Evolutionary conservation across 371 early-diverging fungal species (phyloP), one percentile per base, ranked within the genome.

Genomic region (Mortierella sp.): DNA sequence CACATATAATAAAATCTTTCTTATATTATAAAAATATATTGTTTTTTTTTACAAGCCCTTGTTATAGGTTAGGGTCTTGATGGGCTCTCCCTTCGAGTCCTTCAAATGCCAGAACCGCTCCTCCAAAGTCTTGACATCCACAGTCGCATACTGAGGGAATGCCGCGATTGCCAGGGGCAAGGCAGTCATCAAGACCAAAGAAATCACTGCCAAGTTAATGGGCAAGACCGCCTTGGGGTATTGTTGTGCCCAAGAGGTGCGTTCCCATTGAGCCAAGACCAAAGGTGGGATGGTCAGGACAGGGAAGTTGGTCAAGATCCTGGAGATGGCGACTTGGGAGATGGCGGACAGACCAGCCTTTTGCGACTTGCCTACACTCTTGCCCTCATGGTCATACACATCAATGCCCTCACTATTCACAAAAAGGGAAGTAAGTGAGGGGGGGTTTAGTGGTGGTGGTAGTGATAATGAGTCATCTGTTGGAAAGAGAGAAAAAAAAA

Each of bases 161-260:
- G 93, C 82, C 4, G 94, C 95, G 64, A 95, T 91, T 0, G 95
- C 93, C 57, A 89, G 85, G 0, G 95, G 95, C 43, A 95, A 72
- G 1, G 94, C 93, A 7, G 89, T 91, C 86, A 92, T 83, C 63
- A 94, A 81, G 19, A 89, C 90, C 16, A 87, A 67, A 1, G 91
- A 85, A 58, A 95, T 65, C 55, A 81, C 81, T 77, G 89, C 87
- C 57, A 93, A 82, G 65, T 92, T 92, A 57, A 92, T 55, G 9
- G 94, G 93, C 16, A 85, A 30, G 16, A 83, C 60, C 7, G 87
- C 70, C 16, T 85, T 72, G 9, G 93, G 92, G 64, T 86, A 79
- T n/a, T 74, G 61, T 57, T 84, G 80, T 44, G 92, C 57, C 69
- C 84, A 91, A 12, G 68, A 61, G 0, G 89, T 89, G 56, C 82